These are phyloP conservation scores for Globisporangium solare DNA, from an alignment of 352 stramenopile genomes.

Conservation along the genomic window DNA sequence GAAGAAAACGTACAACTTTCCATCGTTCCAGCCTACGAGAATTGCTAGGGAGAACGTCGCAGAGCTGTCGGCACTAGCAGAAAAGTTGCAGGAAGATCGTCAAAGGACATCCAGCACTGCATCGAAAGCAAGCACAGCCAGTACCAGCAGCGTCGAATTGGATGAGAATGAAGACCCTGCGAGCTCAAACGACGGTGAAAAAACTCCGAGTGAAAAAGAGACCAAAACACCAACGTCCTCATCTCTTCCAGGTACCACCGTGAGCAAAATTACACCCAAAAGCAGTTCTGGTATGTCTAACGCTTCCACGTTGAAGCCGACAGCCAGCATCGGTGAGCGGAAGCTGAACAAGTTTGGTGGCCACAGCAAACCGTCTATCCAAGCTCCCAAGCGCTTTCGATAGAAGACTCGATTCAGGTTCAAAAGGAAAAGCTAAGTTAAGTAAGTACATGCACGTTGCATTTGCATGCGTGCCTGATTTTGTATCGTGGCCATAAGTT, in stretches of 20 bases:
- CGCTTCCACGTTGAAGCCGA: constrained; percentile 6
- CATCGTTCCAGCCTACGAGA: constrained; percentile 37
- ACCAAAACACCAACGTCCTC: background rate
- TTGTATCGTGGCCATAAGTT: constrained; percentile 5
- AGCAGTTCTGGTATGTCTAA: constrained; percentile 2
- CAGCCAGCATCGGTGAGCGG: constrained; percentile 4
- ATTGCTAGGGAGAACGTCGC: constrained; percentile 1
- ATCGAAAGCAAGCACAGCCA: constrained; percentile 16
- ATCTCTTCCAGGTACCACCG: constrained; percentile 5
- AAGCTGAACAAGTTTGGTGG: constrained; percentile 14
- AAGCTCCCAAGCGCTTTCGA: constrained; percentile 14
- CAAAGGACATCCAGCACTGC: constrained; percentile 1
- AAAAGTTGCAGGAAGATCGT: constrained; percentile 3
- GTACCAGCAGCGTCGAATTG: constrained; percentile 15
- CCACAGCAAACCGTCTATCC: constrained; percentile 11
- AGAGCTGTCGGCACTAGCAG: background rate
- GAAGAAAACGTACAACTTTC: constrained; percentile 37
- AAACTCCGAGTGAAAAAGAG: constrained; percentile 2
- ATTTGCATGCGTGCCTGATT: background rate
- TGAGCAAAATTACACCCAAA: constrained; percentile 5
- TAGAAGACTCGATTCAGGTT: constrained; percentile 1
- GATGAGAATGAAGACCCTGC: constrained; percentile 12
- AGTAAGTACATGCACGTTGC: constrained; percentile 1
- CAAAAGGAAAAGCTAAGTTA: constrained; percentile 10
- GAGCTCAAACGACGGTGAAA: background rate